Conservation (phyloP, 306 rosid species). For the Ormosia semicastrata region DNA sequence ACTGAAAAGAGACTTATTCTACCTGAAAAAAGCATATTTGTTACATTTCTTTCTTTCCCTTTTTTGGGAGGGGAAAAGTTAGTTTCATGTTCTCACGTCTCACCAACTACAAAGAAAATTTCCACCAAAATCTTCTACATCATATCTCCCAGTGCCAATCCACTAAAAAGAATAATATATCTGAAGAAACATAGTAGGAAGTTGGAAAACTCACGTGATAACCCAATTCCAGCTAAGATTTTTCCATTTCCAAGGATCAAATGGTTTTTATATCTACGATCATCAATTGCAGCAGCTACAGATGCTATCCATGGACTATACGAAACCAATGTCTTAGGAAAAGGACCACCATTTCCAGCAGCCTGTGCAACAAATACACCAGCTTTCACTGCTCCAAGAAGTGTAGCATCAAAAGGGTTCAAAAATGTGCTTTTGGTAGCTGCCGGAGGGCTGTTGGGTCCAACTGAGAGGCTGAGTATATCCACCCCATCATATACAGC, state of each 20-base stretch:
- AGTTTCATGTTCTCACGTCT: not conserved
- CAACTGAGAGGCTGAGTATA: constrained; percentile 98
- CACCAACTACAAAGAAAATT: not conserved
- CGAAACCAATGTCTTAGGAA: constrained; percentile 92
- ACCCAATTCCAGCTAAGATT: constrained; percentile 82
- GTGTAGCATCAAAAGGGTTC: constrained; percentile 98
- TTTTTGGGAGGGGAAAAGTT: not conserved
- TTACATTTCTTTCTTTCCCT: not conserved
- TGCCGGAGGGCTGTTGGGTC: constrained; percentile 96
- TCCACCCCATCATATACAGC: constrained; percentile 98
- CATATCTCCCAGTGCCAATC: not conserved
- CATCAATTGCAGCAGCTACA: constrained; percentile 98
- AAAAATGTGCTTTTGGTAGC: constrained; percentile 79
- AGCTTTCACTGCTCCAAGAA: constrained; percentile 99
- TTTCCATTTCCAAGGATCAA: constrained; percentile 94
- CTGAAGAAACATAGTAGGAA: not conserved
- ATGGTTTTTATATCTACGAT: constrained; percentile 97
- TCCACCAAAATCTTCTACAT: not conserved
- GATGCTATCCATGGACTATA: constrained; percentile 99
- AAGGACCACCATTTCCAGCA: constrained; percentile 99
- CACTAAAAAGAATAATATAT: not conserved
- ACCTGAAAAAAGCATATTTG: not conserved
- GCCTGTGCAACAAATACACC: constrained; percentile 99
- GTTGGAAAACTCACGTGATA: constrained; percentile 80
- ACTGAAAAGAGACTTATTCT: not conserved